Percentiles rank a stretch among this genome's conserved stretches.
Conservation (phyloP, 2,329 filamentous ascomycete species). For the Sporothrix luriei region DNA sequence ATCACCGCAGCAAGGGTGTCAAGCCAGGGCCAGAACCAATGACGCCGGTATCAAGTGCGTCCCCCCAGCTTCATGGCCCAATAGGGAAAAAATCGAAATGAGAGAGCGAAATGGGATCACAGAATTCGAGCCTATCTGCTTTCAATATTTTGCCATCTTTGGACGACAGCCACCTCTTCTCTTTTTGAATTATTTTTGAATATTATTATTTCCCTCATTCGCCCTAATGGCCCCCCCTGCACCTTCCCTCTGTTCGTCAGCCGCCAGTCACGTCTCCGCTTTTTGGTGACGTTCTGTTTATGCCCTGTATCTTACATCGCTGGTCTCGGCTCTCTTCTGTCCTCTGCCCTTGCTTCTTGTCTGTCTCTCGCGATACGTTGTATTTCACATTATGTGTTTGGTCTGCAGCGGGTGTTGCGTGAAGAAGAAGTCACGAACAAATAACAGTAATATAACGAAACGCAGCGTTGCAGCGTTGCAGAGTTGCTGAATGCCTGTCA, state of each 20-base stretch:
- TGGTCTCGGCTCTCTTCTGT: background rate
- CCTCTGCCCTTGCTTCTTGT: background rate
- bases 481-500: too few species aligned
- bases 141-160: constrained; percentile 22
- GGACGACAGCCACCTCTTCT: background rate
- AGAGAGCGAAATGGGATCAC: background rate
- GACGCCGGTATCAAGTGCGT: constrained; percentile 1
- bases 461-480: too few species aligned
- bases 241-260: constrained; percentile 32
- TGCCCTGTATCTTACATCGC: background rate
- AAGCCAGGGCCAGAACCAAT: constrained; percentile 13
- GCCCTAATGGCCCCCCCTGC: constrained; percentile 30
- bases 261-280: constrained; percentile 30
- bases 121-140: constrained; percentile 22
- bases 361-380: constrained; percentile 5
- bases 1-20: constrained; percentile 7
- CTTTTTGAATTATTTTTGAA: background rate
- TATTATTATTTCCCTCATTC: background rate
- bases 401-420: constrained; percentile 13
- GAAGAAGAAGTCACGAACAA: background rate
- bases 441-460: background rate
- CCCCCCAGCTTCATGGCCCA: background rate
- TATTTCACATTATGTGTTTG: constrained; percentile 15
- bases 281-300: constrained; percentile 7
- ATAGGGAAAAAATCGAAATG: constrained; percentile 3